Base-by-base conservation (phyloP, 805 yeast species). In the Wickerhamiella sergipiensis region DNA sequence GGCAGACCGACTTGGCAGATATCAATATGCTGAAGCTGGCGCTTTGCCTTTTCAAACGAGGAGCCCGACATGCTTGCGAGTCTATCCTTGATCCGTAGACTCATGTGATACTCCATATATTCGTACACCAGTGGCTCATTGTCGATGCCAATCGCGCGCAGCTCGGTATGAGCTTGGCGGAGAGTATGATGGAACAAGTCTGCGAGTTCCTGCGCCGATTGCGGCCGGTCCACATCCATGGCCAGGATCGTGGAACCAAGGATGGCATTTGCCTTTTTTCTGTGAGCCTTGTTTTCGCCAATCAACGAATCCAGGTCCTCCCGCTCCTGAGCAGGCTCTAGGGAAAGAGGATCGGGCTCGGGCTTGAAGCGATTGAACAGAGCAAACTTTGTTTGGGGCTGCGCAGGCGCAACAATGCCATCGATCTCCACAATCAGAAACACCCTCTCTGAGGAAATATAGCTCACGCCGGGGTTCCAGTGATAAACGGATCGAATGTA, bases 1-100 rank as follows among this genome's bases (percentile, higher is more conserved):
- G 67, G 77, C 36, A 69, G 63, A 48, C 73, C 71, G 44, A 71
- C 66, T 64, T 66, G 80, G 40, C 67, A 61, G 2, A 76, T 55
- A 19, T 75, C 72, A 3, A 74, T 54, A 48, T 61, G 31, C 23
- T 52, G 57, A 36, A 59, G 62, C 13, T 47, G 62, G 56, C 54
- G 31, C 39, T 38, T 24, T 3, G 21, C 23, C 2, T 9, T 18
- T 8, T 45, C 24, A 33, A 45, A 45, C 6, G 4, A 2, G 21
- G 47, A 29, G 23, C 24, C 39, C 15, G 6, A n/a, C 29, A 45
- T 7, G 6, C 12, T 12, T 17, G 29, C 31, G 22, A 52, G 46
- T 38, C 40, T 51, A 24, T 38, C 47, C 2, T 23, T 19, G 17
- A 52, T 38, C n/a, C 52, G 44, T 21, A 23, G 24, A 10, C 46